Base-by-base conservation (phyloP, 2,329 filamentous ascomycete species). In the Neoarthrinium moseri region DNA sequence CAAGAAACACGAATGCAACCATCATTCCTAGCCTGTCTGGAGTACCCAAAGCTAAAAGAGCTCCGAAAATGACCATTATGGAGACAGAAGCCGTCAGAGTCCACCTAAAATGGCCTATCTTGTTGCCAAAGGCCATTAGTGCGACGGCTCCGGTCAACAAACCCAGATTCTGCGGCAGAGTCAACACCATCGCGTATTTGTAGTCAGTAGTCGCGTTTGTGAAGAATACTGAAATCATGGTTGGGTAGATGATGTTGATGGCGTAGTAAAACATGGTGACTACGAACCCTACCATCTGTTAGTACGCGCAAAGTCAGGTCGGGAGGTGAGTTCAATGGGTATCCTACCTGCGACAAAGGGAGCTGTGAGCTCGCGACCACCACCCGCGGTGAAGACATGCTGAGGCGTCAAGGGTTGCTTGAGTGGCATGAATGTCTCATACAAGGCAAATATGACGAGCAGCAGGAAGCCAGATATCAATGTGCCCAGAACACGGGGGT, bases 241-340 rank as follows among this genome's bases (percentile, higher is more conserved):
- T 70, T 0, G 73, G 72, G 51, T 66, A 75, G 12, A 75, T 59
- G 34, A 75, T 67, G 48, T 69, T 72, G 33, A 65, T 67, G 26
- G 66, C 66, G 55, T 76, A 77, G 58, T 75, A 77, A 54, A 75
- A 75, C 73, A 77, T 77, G 46, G 70, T 76, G 17, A 75, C 64
- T 35, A 77, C 67, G 33, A 66, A 68, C 1, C 68, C 62, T n/a
- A n/a, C n/a, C n/a, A n/a, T n/a, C n/a, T n/a, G n/a, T n/a, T n/a
- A n/a, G n/a, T n/a, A n/a, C n/a, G n/a, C n/a, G n/a, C n/a, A n/a
- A n/a, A n/a, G n/a, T n/a, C n/a, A n/a, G n/a, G n/a, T n/a, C n/a
- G n/a, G n/a, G n/a, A n/a, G n/a, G n/a, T n/a, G n/a, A n/a, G n/a
- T n/a, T n/a, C n/a, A n/a, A n/a, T n/a, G n/a, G n/a, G n/a, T n/a